Evolutionary conservation across 176 grass and related monocot species (phyloP), one percentile per base, ranked within the genome.

Genomic region (Triticum monococcum): DNA sequence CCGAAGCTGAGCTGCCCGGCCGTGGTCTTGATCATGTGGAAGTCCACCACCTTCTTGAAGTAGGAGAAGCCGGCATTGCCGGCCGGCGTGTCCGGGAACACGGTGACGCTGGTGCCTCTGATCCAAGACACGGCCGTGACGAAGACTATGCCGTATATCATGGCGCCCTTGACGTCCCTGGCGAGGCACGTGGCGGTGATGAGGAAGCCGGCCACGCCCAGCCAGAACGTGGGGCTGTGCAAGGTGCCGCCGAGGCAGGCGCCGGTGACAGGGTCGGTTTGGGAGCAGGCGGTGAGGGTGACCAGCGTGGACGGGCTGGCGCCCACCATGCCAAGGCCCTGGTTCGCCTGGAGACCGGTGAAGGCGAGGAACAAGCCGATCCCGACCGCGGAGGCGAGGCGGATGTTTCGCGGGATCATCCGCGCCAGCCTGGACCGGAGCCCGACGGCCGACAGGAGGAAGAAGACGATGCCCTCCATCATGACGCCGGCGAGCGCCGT

Each of bases 141-240:
- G 54, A 95, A 91, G 5, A 93, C 11, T 33, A 95, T 91, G 76
- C 93, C 93, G n/a, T 95, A 95, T 69, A 95, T 93, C 86, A 95
- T 93, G 70, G 24, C 20, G 1, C 93, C 93, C 45, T 89, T 95
- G 23, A 95, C 80, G 52, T 86, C 76, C 31, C 85, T 81, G 2
- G 84, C 61, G 0, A 95, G 93, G 84, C 88, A 93, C 0, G 85
- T 91, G 16, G 91, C 86, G 2, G 89, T 95, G 74, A 95, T 4
- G 54, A 93, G 79, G 79, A 95, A 91, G 7, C 93, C 93, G 0
- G 54, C 86, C 10, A 85, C 83, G 25, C 86, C 91, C 13, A 95
- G 88, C 93, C 93, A 95, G 91, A 95, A 95, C 38, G 93, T 95
- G 8, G 86, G 91, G 83, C 88, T 91, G 6, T 86, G 91, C 88